A percentile compares a stretch with the other conserved stretches of the same genome.
These are phyloP conservation scores for Eremochloa ophiuroides DNA, from an alignment of 176 grass and related monocot species.

Conservation along the genomic window DNA sequence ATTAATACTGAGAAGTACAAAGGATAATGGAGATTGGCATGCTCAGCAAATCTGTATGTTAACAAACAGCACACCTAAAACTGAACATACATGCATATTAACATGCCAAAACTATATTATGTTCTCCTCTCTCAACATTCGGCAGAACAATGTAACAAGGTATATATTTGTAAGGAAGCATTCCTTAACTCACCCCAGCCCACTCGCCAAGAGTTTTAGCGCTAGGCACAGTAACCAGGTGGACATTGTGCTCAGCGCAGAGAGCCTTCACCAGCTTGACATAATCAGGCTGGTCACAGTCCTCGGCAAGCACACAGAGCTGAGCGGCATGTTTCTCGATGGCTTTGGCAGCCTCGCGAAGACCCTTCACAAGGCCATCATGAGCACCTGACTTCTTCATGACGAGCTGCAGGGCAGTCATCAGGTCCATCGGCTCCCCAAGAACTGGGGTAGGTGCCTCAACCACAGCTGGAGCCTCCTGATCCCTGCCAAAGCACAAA, in stretches of 20 bases:
- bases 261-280: conserved; percentile 49
- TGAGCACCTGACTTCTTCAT: conserved; percentile 64
- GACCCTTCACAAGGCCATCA: conserved; percentile 53
- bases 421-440: conserved; percentile 69
- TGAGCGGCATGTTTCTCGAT: conserved; percentile 63
- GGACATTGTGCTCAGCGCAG: conserved; percentile 56
- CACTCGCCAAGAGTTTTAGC: conserved; percentile 70
- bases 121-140: background rate
- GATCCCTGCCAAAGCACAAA: conserved; percentile 30
- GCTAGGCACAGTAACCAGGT: conserved; percentile 59
- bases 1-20: background rate
- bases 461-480: conserved; percentile 29
- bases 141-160: background rate
- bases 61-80: background rate
- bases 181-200: conserved; percentile 50
- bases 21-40: background rate
- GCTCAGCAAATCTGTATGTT: background rate
- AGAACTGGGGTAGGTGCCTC: conserved; percentile 44
- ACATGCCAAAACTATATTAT: background rate
- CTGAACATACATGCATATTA: background rate
- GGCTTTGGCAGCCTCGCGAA: conserved; percentile 57
- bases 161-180: background rate
- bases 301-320: conserved; percentile 51
- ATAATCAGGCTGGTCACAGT: conserved; percentile 70
- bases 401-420: conserved; percentile 61